Percentiles rank a stretch among this genome's conserved stretches.
These are phyloP conservation scores for Kodamaea leandrae DNA, from an alignment of 805 yeast species.

Conservation along the genomic window DNA sequence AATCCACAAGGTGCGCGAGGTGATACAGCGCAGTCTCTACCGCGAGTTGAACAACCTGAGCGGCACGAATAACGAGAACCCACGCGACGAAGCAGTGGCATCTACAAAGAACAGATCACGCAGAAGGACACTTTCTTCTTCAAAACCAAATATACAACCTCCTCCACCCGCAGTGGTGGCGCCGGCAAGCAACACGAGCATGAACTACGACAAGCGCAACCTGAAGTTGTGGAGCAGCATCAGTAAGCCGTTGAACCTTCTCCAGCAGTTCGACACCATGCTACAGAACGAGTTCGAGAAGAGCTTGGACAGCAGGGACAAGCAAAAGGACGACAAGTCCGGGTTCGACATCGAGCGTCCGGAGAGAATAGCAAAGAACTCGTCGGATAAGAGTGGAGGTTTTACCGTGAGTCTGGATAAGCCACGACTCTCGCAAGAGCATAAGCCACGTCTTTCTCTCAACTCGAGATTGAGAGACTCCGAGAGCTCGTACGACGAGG, in stretches of 20 bases:
- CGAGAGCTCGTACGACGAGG: conserved; percentile 3
- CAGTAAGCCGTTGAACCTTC: conserved; percentile 39
- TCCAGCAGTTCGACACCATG: conserved; percentile 67
- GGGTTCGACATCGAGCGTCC: not conserved
- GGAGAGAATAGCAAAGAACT: conserved; percentile 1
- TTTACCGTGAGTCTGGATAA: no score
- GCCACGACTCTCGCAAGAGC: no score
- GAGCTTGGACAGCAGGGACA: conserved; percentile 3
- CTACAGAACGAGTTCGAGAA: conserved; percentile 66
- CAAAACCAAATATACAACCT: conserved; percentile 6
- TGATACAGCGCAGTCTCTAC: conserved; percentile 46
- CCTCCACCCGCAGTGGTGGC: conserved; percentile 7
- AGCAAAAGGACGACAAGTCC: not conserved
- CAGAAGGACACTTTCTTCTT: conserved; percentile 14
- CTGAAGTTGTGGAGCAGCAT: conserved; percentile 33
- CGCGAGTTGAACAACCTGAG: conserved; percentile 31
- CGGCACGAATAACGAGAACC: conserved; percentile 13
- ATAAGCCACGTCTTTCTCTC: no score
- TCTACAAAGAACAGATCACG: conserved; percentile 26
- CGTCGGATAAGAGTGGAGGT: not conserved
- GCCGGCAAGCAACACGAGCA: conserved; percentile 2
- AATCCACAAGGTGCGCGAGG: conserved; percentile 47
- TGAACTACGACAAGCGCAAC: conserved; percentile 10
- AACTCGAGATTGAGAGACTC: no score
- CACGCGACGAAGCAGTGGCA: conserved; percentile 28